Conservation (phyloP, 306 rosid genomes). For the Nissolia schottii region DNA sequence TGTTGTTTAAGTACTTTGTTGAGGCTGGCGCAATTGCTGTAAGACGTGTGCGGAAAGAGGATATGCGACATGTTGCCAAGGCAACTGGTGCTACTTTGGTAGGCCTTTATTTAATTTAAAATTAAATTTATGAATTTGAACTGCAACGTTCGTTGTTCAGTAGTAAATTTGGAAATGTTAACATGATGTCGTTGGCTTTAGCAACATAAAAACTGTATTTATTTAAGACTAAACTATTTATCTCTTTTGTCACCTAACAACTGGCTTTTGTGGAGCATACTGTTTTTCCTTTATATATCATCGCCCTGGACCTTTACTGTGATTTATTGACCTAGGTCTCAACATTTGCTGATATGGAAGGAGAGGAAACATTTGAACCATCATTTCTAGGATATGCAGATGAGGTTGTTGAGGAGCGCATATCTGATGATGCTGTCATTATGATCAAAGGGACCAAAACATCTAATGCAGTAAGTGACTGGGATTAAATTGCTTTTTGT, state of each 20-base stretch:
- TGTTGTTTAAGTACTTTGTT: slow-evolving; percentile 75
- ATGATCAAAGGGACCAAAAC: slow-evolving; percentile 93
- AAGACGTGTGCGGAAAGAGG: slow-evolving; percentile 88
- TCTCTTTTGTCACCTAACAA: neutral
- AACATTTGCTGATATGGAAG: slow-evolving; percentile 99
- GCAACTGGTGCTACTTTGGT: slow-evolving; percentile 98
- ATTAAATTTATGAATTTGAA: neutral
- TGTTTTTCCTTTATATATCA: neutral
- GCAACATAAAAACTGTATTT: neutral
- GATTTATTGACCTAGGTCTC: slow-evolving; percentile 59
- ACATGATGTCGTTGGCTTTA: neutral
- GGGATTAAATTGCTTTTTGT: neutral
- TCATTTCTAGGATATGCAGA: slow-evolving; percentile 91
- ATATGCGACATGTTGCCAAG: slow-evolving; percentile 99
- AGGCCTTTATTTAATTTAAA: slow-evolving; percentile 13
- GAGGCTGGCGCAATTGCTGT: slow-evolving; percentile 98
- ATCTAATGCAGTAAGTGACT: slow-evolving; percentile 73
- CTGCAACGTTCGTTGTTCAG: neutral
- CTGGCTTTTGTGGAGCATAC: neutral
- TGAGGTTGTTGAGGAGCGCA: slow-evolving; percentile 96
- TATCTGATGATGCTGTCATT: slow-evolving; percentile 82
- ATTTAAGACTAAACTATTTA: neutral
- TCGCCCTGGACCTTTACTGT: neutral
- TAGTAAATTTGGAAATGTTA: neutral
- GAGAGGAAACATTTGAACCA: slow-evolving; percentile 95